A percentile compares a stretch with the other conserved stretches of the same genome.
Evolutionary conservation across 352 stramenopile genomes (phyloP).

Genomic region (Aphanomyces euteiches): DNA sequence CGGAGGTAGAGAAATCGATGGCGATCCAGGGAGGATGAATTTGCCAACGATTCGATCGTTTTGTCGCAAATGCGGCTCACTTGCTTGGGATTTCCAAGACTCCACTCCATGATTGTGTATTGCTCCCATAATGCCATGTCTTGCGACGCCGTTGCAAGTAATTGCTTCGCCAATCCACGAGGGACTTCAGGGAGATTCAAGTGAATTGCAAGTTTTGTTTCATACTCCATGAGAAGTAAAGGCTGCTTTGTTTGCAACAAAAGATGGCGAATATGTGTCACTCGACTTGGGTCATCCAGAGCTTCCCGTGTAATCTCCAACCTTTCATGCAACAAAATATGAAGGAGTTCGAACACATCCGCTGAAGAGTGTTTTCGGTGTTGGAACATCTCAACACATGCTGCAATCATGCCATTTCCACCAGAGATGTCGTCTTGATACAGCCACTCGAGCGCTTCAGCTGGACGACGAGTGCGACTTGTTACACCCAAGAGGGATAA

Average conservation of each 20-base stretch:
- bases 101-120: slow-evolving; percentile 55
- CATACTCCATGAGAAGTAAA: not conserved
- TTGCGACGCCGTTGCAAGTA: not conserved
- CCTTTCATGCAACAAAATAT: not conserved
- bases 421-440: slow-evolving; percentile 2
- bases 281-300: not conserved
- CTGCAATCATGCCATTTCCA: not conserved
- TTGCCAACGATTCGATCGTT: slow-evolving; percentile 39
- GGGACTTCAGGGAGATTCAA: not conserved
- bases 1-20: slow-evolving; percentile 16
- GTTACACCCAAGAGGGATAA: slow-evolving; percentile 49
- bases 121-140: slow-evolving; percentile 9
- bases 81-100: slow-evolving; percentile 44
- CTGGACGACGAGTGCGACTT: not conserved
- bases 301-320: not conserved
- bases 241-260: not conserved
- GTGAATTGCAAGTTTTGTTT: not conserved
- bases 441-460: not conserved
- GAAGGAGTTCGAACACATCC: not conserved
- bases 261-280: not conserved
- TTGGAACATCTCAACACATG: not conserved
- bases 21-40: not conserved
- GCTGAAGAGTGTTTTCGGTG: not conserved
- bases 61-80: slow-evolving; percentile 56
- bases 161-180: slow-evolving; percentile 5